Evolutionary conservation across 2,329 filamentous ascomycete genomes (phyloP).

Genomic region (Colletotrichum magnum): DNA sequence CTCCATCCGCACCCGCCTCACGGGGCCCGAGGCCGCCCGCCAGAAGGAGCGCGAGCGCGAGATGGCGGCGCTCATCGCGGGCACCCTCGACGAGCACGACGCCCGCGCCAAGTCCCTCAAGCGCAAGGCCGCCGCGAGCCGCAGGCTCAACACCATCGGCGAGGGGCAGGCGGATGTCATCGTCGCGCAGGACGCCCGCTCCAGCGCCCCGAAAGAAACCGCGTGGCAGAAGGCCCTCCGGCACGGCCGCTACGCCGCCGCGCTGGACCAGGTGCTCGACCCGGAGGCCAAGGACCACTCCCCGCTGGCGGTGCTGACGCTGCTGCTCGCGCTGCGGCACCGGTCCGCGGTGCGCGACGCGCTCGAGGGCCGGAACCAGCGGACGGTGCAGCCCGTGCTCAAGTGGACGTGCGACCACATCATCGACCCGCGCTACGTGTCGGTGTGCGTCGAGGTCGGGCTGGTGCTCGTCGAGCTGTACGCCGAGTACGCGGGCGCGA

Average conservation of each 20-base stretch:
- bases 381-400: constrained; percentile 84
- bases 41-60: constrained; percentile 85
- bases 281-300: constrained; percentile 63
- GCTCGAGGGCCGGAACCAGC: constrained; percentile 84
- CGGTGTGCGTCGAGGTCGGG: constrained; percentile 85
- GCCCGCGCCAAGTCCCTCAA: constrained; percentile 79
- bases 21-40: constrained; percentile 82
- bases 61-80: constrained; percentile 85
- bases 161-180: constrained; percentile 86
- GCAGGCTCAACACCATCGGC: constrained; percentile 82
- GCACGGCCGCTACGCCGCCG: constrained; percentile 80
- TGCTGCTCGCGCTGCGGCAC: constrained; percentile 88
- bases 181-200: constrained; percentile 80
- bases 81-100: constrained; percentile 84
- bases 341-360: constrained; percentile 87
- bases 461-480: constrained; percentile 91
- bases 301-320: constrained; percentile 75
- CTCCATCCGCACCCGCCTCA: constrained; percentile 89
- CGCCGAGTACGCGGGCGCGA: constrained; percentile 81
- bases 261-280: constrained; percentile 84
- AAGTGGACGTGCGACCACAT: constrained; percentile 88
- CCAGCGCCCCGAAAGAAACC: constrained; percentile 73
- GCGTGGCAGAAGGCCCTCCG: constrained; percentile 87
- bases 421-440: constrained; percentile 84
- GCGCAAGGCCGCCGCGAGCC: constrained; percentile 60